A percentile compares a stretch with the other conserved stretches of the same genome.
These are phyloP conservation scores for Camellia granthamiana DNA, from an alignment of 148 eudicot genomes.

Conservation along the genomic window DNA sequence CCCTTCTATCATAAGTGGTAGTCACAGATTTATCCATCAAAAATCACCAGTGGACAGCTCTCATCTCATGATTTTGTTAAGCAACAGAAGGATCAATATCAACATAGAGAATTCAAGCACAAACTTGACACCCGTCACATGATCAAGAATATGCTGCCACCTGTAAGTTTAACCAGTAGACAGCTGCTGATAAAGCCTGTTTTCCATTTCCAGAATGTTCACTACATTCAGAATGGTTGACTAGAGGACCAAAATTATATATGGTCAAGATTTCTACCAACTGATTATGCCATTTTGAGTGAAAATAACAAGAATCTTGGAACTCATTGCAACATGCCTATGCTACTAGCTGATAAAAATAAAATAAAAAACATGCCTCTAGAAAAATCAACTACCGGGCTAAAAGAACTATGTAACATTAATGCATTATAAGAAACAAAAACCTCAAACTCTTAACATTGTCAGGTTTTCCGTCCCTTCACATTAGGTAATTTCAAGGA, in stretches of 20 bases:
- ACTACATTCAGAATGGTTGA: constrained; percentile 49
- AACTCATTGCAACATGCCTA: neutral
- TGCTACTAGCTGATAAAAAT: neutral
- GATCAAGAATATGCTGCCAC: constrained; percentile 68
- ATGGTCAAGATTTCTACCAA: constrained; percentile 10
- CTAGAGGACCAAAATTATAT: neutral
- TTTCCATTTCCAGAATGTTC: constrained; percentile 63
- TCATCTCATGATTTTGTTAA: constrained; percentile 50
- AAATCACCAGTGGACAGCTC: constrained; percentile 8
- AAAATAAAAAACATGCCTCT: too few relatives aligned
- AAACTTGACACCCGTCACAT: constrained; percentile 36
- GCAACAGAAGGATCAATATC: constrained; percentile 51
- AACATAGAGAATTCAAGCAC: constrained; percentile 57
- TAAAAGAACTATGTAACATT: neutral
- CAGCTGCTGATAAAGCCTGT: constrained; percentile 99
- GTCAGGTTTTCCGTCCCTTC: neutral
- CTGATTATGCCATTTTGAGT: neutral
- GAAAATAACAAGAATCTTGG: neutral
- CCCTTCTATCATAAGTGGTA: neutral
- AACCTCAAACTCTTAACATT: neutral
- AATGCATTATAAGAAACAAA: neutral
- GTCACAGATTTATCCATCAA: constrained; percentile 14
- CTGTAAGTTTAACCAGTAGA: constrained; percentile 99
- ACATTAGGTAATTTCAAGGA: neutral
- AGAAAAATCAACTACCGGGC: neutral